Evolutionary conservation across 1,284 basidiomycete genomes (phyloP).

Genomic region (Malassezia brasiliensis): DNA sequence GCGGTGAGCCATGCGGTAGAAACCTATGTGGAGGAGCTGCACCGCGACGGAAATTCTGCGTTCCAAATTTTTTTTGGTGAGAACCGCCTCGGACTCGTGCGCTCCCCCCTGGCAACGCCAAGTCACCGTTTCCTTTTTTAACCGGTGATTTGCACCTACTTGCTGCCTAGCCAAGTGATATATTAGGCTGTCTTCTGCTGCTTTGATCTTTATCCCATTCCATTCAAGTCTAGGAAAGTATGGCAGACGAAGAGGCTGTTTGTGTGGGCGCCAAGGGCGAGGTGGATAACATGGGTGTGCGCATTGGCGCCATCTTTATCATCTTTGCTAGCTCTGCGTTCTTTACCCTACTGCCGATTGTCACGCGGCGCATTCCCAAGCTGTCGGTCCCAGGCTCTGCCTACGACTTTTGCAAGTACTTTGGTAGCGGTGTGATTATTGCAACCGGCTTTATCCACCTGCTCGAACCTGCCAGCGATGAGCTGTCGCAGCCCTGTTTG

Average conservation of each 20-base stretch:
- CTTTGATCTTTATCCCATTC: too few species aligned
- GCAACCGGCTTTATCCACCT: constrained; percentile 60
- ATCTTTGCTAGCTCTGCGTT: constrained; percentile 56
- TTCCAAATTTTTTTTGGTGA: too few species aligned
- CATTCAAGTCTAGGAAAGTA: not conserved
- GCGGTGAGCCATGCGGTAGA: too few species aligned
- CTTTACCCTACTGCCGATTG: constrained; percentile 72
- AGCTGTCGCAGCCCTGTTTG: constrained; percentile 32
- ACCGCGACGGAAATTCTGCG: too few species aligned
- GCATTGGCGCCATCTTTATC: constrained; percentile 75
- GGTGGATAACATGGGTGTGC: constrained; percentile 23
- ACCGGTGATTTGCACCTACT: too few species aligned
- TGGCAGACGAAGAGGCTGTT: constrained; percentile 2
- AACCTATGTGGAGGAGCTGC: too few species aligned
- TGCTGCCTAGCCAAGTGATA: too few species aligned
- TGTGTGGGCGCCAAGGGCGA: constrained; percentile 4
- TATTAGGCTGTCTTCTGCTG: too few species aligned
- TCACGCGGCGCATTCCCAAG: constrained; percentile 56
- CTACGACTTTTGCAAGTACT: constrained; percentile 71
- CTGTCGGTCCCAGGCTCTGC: constrained; percentile 41
- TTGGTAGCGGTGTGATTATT: constrained; percentile 65
- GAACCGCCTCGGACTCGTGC: too few species aligned
- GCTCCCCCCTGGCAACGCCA: too few species aligned
- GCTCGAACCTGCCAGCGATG: constrained; percentile 35
- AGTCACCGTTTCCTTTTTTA: too few species aligned